phyloP scores from a whole-genome alignment of 202 grass and related monocot species.

The Musa balbisiana region DNA sequence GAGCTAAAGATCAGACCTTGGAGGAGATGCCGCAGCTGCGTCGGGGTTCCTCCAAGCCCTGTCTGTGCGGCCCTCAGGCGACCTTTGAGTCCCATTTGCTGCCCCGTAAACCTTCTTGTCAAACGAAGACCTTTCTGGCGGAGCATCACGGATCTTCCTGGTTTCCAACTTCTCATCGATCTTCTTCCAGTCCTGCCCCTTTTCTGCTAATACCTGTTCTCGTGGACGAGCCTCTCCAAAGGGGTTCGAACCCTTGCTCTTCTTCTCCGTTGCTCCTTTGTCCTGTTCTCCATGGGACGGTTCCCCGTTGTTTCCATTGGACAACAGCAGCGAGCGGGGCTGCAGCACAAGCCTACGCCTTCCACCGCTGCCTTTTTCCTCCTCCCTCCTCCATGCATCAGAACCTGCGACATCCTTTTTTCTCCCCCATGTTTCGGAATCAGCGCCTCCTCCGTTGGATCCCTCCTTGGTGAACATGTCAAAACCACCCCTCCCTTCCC shows the following conservation, averaged over 20 bases:
- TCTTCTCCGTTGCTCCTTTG: background rate
- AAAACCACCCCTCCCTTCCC: slow-evolving; percentile 4
- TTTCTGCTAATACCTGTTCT: background rate
- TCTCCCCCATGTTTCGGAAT: background rate
- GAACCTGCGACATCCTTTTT: background rate
- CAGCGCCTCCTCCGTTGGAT: background rate
- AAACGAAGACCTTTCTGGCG: background rate
- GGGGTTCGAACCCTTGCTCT: background rate
- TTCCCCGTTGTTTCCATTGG: background rate
- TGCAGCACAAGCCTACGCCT: background rate
- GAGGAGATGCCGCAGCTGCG: background rate
- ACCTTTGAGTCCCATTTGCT: background rate
- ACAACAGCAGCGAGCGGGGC: background rate
- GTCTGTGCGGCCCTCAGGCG: background rate
- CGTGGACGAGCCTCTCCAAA: background rate
- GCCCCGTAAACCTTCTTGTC: background rate
- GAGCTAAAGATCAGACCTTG: background rate
- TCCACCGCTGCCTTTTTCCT: background rate
- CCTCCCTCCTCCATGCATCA: background rate
- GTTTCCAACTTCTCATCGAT: background rate
- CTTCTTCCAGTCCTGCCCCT: background rate
- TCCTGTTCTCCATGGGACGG: background rate
- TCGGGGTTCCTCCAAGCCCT: background rate
- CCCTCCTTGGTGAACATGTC: slow-evolving; percentile 4
- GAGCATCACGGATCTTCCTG: background rate